phyloP scores from a whole-genome alignment of 2,329 filamentous ascomycete species.

The Cephalotrichum gorgonifer region DNA sequence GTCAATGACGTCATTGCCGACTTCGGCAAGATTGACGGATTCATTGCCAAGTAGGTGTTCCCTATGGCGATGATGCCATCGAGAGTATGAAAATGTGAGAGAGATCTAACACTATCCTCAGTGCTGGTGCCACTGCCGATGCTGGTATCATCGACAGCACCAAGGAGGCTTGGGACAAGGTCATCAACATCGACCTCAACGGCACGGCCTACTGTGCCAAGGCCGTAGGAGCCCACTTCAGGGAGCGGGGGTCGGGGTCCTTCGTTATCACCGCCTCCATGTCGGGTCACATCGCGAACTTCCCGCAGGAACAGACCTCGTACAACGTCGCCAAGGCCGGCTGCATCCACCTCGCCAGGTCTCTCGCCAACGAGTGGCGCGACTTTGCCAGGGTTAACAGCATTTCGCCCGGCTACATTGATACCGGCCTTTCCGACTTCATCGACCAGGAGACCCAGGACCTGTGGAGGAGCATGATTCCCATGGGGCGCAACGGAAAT shows the following conservation, averaged over 20 bases:
- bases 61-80: too few species aligned
- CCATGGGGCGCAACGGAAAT: slow-evolving; percentile 54
- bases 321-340: slow-evolving; percentile 68
- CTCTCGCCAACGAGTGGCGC: slow-evolving; percentile 64
- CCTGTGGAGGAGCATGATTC: slow-evolving; percentile 4
- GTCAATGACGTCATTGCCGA: slow-evolving; percentile 57
- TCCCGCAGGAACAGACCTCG: slow-evolving; percentile 63
- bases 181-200: slow-evolving; percentile 63
- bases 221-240: slow-evolving; percentile 60
- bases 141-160: slow-evolving; percentile 57
- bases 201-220: slow-evolving; percentile 70
- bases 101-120: slow-evolving; percentile 12
- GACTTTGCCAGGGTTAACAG: slow-evolving; percentile 64
- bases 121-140: slow-evolving; percentile 59
- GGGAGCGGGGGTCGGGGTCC: slow-evolving; percentile 58
- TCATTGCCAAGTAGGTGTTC: slow-evolving; percentile 63
- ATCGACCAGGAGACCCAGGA: slow-evolving; percentile 1
- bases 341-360: slow-evolving; percentile 44
- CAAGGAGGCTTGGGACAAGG: slow-evolving; percentile 57
- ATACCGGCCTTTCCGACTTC: slow-evolving; percentile 48
- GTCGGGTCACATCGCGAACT: slow-evolving; percentile 67
- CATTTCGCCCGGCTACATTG: slow-evolving; percentile 66
- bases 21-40: slow-evolving; percentile 64
- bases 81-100: too few species aligned
- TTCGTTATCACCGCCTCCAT: slow-evolving; percentile 74